Evolutionary conservation across 1,284 basidiomycete species (phyloP).

Genomic region (Chiua sp.): DNA sequence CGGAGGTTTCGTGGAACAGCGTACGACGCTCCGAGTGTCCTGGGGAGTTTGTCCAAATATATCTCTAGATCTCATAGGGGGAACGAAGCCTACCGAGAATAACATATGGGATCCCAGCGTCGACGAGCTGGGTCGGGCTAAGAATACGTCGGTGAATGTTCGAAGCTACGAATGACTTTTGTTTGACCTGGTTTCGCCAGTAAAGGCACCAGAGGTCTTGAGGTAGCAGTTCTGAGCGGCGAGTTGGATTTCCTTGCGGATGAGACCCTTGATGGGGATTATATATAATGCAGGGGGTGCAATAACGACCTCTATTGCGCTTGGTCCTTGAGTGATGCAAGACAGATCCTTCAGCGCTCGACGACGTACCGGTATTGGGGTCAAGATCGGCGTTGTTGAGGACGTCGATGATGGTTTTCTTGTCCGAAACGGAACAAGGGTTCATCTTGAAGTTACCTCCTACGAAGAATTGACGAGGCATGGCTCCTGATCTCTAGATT

Average conservation of each 20-base stretch:
- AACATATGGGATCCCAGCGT: conserved; percentile 90
- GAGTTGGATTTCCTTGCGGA: conserved; percentile 74
- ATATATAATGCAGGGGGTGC: conserved; percentile 92
- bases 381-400: conserved; percentile 84
- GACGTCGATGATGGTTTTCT: conserved; percentile 65
- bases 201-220: conserved; percentile 91
- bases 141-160: conserved; percentile 1
- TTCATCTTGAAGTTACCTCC: conserved; percentile 99
- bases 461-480: conserved; percentile 86
- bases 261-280: conserved; percentile 62
- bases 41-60: conserved; percentile 27
- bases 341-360: not conserved
- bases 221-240: conserved; percentile 94
- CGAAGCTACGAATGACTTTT: not conserved
- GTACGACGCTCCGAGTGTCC: conserved; percentile 97
- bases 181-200: conserved; percentile 88
- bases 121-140: conserved; percentile 83
- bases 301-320: conserved; percentile 81
- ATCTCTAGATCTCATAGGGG: not conserved
- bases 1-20: conserved; percentile 90
- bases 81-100: conserved; percentile 73
- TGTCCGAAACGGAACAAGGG: conserved; percentile 68
- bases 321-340: conserved; percentile 3
- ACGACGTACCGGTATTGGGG: conserved; percentile 67
- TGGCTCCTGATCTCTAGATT: conserved; percentile 31